A percentile compares a stretch with the other conserved stretches of the same genome.
phyloP scores from a whole-genome alignment of 75 land plant species.

The Picea sitchensis region DNA sequence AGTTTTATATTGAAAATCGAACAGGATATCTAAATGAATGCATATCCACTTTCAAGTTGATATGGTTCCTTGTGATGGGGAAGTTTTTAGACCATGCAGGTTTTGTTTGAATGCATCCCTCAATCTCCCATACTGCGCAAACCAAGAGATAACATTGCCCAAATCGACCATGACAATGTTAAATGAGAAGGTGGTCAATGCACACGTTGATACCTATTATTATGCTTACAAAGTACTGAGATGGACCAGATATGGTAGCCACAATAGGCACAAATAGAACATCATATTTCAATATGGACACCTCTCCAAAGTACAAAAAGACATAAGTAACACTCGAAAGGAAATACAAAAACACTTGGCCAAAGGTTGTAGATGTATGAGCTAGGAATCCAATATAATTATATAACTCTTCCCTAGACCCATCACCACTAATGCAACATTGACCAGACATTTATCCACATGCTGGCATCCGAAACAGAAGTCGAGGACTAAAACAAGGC shows the following conservation, averaged over 20 bases:
- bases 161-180: slow-evolving; percentile 57
- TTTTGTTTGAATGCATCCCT: slow-evolving; percentile 37
- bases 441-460: slow-evolving; percentile 19
- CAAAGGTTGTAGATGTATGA: slow-evolving; percentile 19
- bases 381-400: slow-evolving; percentile 23
- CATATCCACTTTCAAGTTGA: too few species aligned
- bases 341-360: slow-evolving; percentile 36
- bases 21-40: too few species aligned
- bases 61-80: not conserved
- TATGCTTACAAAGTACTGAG: slow-evolving; percentile 32
- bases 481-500: slow-evolving; percentile 5
- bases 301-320: slow-evolving; percentile 31
- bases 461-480: slow-evolving; percentile 28
- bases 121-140: slow-evolving; percentile 42
- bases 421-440: slow-evolving; percentile 19
- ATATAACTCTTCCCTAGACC: slow-evolving; percentile 18
- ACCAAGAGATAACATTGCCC: slow-evolving; percentile 72
- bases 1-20: too few species aligned
- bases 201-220: slow-evolving; percentile 17
- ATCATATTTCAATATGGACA: slow-evolving; percentile 1
- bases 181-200: slow-evolving; percentile 15
- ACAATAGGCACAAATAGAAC: slow-evolving; percentile 28
- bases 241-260: slow-evolving; percentile 9
- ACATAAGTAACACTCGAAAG: slow-evolving; percentile 19
- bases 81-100: slow-evolving; percentile 19